phyloP scores from a whole-genome alignment of 768 basidiomycete genomes.

The Amanita phalloides region DNA sequence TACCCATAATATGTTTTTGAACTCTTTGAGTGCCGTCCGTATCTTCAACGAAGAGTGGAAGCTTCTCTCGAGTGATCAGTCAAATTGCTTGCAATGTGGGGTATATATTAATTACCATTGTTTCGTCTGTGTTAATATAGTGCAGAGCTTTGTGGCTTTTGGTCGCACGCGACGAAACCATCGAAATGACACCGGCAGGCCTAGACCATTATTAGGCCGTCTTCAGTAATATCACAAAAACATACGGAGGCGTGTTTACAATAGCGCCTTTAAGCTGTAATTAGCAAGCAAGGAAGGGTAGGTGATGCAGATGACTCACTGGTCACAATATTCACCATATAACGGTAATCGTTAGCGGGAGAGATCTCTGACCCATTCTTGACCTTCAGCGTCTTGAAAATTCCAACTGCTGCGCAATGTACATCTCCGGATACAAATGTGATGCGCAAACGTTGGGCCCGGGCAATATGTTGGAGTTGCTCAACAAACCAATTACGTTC shows the following conservation, averaged over 20 bases:
- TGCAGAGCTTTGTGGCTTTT: slow-evolving; percentile 87
- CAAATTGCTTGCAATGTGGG: background rate
- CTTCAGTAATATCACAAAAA: background rate
- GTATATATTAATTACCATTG: slow-evolving; percentile 42
- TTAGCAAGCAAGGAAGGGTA: background rate
- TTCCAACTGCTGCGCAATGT: slow-evolving; percentile 79
- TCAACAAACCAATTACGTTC: slow-evolving; percentile 88
- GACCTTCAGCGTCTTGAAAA: slow-evolving; percentile 54
- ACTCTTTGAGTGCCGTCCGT: slow-evolving; percentile 70
- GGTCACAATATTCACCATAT: slow-evolving; percentile 84
- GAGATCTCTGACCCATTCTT: slow-evolving; percentile 38
- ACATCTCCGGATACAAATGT: slow-evolving; percentile 89
- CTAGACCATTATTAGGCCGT: slow-evolving; percentile 23
- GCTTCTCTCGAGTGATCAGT: slow-evolving; percentile 22
- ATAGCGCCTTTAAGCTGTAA: slow-evolving; percentile 54
- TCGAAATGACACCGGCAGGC: slow-evolving; percentile 57
- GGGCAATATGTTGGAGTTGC: slow-evolving; percentile 66
- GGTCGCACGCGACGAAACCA: slow-evolving; percentile 72
- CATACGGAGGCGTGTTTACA: slow-evolving; percentile 84
- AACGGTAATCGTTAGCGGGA: slow-evolving; percentile 61
- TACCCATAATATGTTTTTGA: slow-evolving; percentile 76
- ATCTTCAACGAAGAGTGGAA: slow-evolving; percentile 69
- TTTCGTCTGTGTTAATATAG: slow-evolving; percentile 73
- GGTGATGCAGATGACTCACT: slow-evolving; percentile 32
- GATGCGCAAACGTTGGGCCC: slow-evolving; percentile 55